These are phyloP conservation scores for Curvularia verruculosa DNA, from an alignment of 2,329 filamentous ascomycete genomes.

Conservation along the genomic window DNA sequence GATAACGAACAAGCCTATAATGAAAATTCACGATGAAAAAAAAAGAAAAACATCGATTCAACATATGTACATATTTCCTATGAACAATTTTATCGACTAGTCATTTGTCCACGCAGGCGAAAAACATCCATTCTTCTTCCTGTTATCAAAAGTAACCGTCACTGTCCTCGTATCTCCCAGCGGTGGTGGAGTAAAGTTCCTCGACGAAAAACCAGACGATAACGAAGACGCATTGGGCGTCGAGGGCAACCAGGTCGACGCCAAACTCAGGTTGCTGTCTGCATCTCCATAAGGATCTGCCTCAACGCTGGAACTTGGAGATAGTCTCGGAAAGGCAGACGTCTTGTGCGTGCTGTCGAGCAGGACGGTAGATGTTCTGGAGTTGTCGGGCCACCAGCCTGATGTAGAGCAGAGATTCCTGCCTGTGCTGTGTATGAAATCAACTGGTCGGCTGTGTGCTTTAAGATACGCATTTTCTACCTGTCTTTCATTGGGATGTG, in stretches of 20 bases:
- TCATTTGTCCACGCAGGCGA: slow-evolving; percentile 12
- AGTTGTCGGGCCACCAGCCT: slow-evolving; percentile 28
- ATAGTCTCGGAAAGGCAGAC: slow-evolving; percentile 9
- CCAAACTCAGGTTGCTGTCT: slow-evolving; percentile 13
- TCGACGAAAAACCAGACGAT: slow-evolving; percentile 10
- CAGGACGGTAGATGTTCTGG: slow-evolving; percentile 2
- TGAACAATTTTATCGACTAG: neutral
- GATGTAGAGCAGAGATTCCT: slow-evolving; percentile 32
- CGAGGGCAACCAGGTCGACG: slow-evolving; percentile 25
- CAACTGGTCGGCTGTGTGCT: slow-evolving; percentile 7
- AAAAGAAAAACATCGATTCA: neutral
- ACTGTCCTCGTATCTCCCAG: neutral
- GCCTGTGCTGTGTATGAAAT: slow-evolving; percentile 27
- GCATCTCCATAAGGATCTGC: neutral
- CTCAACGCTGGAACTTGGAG: neutral
- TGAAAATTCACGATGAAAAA: neutral
- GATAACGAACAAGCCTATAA: neutral
- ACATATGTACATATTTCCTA: neutral
- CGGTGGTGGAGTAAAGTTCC: slow-evolving; percentile 3
- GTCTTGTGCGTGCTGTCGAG: slow-evolving; percentile 17
- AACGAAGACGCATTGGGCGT: slow-evolving; percentile 5
- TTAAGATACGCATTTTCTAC: slow-evolving; percentile 4
- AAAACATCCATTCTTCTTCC: slow-evolving; percentile 6
- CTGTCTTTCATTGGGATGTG: neutral
- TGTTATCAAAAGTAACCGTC: slow-evolving; percentile 9